Evolutionary conservation across 228 moss, liverwort and hornwort species (phyloP).

Genomic region (Sphagnum magellanicum): DNA sequence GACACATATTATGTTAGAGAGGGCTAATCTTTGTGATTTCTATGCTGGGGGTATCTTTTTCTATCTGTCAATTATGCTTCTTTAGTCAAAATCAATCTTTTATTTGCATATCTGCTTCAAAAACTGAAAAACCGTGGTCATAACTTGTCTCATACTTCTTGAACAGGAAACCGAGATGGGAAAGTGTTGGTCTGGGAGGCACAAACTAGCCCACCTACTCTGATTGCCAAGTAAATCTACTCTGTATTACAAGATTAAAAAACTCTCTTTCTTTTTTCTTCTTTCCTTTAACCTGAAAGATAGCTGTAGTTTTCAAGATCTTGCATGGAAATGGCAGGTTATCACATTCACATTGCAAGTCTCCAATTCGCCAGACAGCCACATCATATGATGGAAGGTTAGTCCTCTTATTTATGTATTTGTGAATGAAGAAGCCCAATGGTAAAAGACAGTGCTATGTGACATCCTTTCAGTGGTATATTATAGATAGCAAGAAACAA

Average conservation of each 20-base stretch:
- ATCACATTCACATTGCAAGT: constrained; percentile 68
- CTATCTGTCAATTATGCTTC: no score
- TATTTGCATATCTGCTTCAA: no score
- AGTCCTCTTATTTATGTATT: not conserved
- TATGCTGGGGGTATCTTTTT: no score
- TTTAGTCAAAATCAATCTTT: no score
- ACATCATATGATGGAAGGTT: constrained; percentile 82
- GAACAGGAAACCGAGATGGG: constrained; percentile 78
- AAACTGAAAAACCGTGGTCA: no score
- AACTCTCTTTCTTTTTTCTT: not conserved
- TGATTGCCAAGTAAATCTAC: constrained; percentile 63
- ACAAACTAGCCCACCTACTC: constrained; percentile 77
- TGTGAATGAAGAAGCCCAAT: not conserved
- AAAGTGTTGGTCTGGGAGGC: constrained; percentile 90
- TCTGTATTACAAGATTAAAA: not conserved
- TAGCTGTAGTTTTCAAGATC: no score
- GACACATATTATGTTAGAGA: no score
- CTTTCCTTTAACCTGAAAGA: no score
- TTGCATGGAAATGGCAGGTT: constrained; percentile 21
- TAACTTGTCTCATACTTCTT: not conserved
- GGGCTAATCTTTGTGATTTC: no score
- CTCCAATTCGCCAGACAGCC: constrained; percentile 92
- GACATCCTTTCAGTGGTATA: no score
- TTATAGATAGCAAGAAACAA: not conserved
- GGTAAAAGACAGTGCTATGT: no score